A percentile compares a stretch with the other conserved stretches of the same genome.
Evolutionary conservation across 352 stramenopile genomes (phyloP).

Genomic region (Phytophthora agathidicida): DNA sequence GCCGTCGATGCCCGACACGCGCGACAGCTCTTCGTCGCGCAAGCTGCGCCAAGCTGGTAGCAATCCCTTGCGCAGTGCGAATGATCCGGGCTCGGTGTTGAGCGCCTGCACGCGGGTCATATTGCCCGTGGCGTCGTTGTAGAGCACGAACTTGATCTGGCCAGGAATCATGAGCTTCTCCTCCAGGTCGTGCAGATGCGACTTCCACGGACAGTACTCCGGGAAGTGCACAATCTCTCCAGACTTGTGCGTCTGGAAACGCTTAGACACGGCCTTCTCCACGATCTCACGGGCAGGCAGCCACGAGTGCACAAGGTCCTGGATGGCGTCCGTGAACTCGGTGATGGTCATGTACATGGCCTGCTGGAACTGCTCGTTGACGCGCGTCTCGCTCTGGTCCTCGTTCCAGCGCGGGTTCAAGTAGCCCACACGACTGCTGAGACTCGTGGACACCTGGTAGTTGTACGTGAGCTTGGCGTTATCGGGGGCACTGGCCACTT

Average conservation of each 20-base stretch:
- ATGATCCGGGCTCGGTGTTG: constrained; percentile 92
- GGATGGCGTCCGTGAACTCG: constrained; percentile 94
- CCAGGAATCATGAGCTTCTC: constrained; percentile 84
- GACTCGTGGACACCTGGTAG: constrained; percentile 79
- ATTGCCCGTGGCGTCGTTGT: constrained; percentile 91
- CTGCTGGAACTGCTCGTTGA: constrained; percentile 94
- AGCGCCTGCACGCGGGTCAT: constrained; percentile 98
- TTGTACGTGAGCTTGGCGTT: constrained; percentile 54
- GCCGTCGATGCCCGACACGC: constrained; percentile 90
- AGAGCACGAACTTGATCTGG: constrained; percentile 98
- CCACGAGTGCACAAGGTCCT: constrained; percentile 93
- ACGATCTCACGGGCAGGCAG: constrained; percentile 95
- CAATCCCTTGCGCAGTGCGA: constrained; percentile 93
- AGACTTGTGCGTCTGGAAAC: constrained; percentile 90
- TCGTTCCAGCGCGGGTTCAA: constrained; percentile 98
- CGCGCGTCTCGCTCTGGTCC: constrained; percentile 65
- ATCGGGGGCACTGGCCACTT: constrained; percentile 58
- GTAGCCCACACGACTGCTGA: constrained; percentile 89
- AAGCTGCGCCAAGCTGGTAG: constrained; percentile 94
- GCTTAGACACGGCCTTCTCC: constrained; percentile 85
- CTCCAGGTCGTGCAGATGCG: constrained; percentile 97
- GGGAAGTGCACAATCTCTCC: constrained; percentile 95
- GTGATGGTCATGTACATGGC: constrained; percentile 94
- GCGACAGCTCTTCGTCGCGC: constrained; percentile 92
- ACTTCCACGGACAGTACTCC: constrained; percentile 95